These are phyloP conservation scores for Cercospora sesami DNA, from an alignment of 2,329 filamentous ascomycete genomes.

Conservation along the genomic window DNA sequence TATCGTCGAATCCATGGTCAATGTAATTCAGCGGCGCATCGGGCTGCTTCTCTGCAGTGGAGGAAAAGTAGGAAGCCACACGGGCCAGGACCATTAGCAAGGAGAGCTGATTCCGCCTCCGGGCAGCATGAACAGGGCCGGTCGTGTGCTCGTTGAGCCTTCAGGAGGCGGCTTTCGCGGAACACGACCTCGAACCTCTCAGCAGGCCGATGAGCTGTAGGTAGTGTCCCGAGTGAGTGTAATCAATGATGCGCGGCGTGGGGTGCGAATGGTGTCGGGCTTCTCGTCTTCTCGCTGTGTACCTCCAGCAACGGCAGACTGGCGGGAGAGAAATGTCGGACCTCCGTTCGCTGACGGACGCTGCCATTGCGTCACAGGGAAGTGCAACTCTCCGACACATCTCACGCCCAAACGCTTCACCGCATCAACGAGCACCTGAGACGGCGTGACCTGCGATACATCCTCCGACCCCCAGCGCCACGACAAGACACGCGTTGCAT, in stretches of 20 bases:
- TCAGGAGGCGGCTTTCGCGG: neutral
- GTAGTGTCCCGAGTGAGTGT: neutral
- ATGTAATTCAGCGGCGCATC: slow-evolving; percentile 37
- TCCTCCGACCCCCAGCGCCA: neutral
- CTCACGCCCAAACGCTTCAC: neutral
- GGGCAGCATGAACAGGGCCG: slow-evolving; percentile 5
- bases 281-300: neutral
- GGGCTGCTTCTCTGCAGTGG: slow-evolving; percentile 27
- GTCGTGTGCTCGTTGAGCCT: neutral
- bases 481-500: neutral
- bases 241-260: neutral
- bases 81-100: slow-evolving; percentile 53
- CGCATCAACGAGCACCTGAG: neutral
- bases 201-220: neutral
- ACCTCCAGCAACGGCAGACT: neutral
- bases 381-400: neutral
- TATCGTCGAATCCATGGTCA: slow-evolving; percentile 40
- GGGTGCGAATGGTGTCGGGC: neutral
- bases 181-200: neutral
- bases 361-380: neutral
- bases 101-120: slow-evolving; percentile 7
- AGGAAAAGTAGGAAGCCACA: slow-evolving; percentile 48
- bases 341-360: neutral
- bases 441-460: neutral
- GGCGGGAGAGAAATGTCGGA: slow-evolving; percentile 1